Base-by-base conservation (phyloP, 768 basidiomycete species). In the Termitomyces sp. region DNA sequence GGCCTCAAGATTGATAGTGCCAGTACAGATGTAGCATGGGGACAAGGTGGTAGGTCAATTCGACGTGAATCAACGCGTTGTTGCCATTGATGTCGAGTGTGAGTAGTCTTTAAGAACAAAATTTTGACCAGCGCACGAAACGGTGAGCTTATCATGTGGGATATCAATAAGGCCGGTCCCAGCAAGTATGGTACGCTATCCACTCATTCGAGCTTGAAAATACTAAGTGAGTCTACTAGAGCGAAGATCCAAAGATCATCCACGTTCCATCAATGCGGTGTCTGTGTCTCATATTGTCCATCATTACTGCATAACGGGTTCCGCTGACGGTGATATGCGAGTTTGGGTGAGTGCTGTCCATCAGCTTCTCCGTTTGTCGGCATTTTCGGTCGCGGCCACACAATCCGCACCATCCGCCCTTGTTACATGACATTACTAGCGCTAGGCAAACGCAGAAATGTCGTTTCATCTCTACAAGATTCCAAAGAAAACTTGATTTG, bases 91-190 rank as follows among this genome's bases (percentile, higher is more conserved):
- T 48, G 58, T 19, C 39, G 10, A 19, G 1, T 17, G 40, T 30
- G 35, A 42, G 16, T 59, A 91, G 89, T 68, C 11, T 89, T 83
- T 70, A 83, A 74, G 66, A 83, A 85, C 68, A 92, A 91, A 71
- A 81, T 91, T 48, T 68, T 92, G 21, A 91, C 90, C 3, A 89
- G 89, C 64, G 88, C 88, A 1, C 74, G 86, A 16, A 91, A 90
- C 60, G 90, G 90, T 1, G 90, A 91, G 52, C 78, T 92, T 37
- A 87, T 91, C 30, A 81, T 91, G 76, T 92, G 90, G 90, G 89
- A 91, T 66, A 61, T 91, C 28, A 81, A 85, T 62, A 88, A 84
- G 67, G 69, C 77, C 21, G 85, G 87, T 3, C 65, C 74, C 2
- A 79, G 81, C 41, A 91, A 91, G 71, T 88, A 82, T 62, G 89